Evolutionary conservation across 1,139 yeast species (phyloP).

Genomic region (Casaregolazyma suthepensis): DNA sequence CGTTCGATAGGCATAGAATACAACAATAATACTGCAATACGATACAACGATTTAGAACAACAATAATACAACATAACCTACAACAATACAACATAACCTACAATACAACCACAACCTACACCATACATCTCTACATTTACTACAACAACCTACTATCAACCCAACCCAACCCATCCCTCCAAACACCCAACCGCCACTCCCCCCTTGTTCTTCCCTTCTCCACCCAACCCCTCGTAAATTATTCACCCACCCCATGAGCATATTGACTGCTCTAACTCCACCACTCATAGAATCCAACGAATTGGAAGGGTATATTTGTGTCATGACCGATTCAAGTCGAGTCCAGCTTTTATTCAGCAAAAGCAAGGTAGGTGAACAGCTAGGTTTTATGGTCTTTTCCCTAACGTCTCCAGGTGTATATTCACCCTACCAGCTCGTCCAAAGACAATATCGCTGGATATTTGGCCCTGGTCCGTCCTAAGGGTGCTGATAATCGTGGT

Average conservation of each 20-base stretch:
- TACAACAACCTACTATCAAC: neutral
- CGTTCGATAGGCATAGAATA: too few relatives aligned
- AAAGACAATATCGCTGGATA: slow-evolving; percentile 77
- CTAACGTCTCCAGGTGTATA: slow-evolving; percentile 45
- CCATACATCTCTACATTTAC: too few relatives aligned
- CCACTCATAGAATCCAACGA: neutral
- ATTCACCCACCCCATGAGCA: neutral
- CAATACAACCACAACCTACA: too few relatives aligned
- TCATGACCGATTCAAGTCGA: slow-evolving; percentile 10
- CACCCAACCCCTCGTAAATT: neutral
- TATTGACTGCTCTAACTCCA: neutral
- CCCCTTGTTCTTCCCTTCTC: neutral
- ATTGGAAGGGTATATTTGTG: slow-evolving; percentile 10
- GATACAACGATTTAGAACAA: too few relatives aligned
- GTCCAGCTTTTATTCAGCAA: slow-evolving; percentile 36
- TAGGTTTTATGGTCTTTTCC: neutral
- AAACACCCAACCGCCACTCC: neutral
- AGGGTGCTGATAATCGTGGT: slow-evolving; percentile 49
- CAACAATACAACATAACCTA: too few relatives aligned
- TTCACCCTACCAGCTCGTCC: slow-evolving; percentile 73
- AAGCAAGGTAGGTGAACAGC: slow-evolving; percentile 28
- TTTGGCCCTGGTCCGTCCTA: slow-evolving; percentile 53
- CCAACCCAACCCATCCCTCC: neutral
- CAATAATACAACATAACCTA: too few relatives aligned
- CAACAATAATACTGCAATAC: too few relatives aligned